Base-by-base conservation (phyloP, 2,329 filamentous ascomycete genomes). In the Pseudopyricularia cyperi region DNA sequence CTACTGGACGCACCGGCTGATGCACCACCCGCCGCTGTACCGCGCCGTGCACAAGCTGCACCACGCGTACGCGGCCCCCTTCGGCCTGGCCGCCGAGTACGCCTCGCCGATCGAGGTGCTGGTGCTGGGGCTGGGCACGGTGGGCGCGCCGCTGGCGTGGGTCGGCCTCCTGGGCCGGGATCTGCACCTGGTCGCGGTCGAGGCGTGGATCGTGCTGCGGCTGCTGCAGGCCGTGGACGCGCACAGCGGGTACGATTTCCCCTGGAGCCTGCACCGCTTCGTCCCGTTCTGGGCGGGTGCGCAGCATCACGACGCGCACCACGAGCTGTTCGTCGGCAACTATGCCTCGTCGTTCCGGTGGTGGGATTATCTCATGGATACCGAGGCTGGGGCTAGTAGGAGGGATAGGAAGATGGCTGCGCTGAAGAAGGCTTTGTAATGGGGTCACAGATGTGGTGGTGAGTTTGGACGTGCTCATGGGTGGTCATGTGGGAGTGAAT, bases 251-350 rank as follows among this genome's bases (percentile, higher is more conserved):
- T 98, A 97, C 70, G 93, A 98, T 66, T 97, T 98, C 72, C 93
- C 93, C 55, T 98, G 90, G 89, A 91, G 85, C 64, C 73, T 98
- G 71, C 89, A 90, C 69, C 89, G 96, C 70, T 87, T 59, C 76
- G 73, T 98, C 50, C 93, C 93, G 35, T 90, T 98, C 80, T 98
- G 93, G 93, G 91, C 91, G 52, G 93, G 93, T 56, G 93, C 93
- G 52, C 83, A 95, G 61, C 91, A 97, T 72, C 93, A 98, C 73
- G 93, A 98, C 64, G 75, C 89, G 42, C 93, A 98, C 72, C 93
- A 98, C 72, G 93, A 98, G 75, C 89, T 89, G 67, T 98, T 98
- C 72, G 89, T 98, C 57, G 93, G 93, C 61, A 98, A 98, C 76
- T 98, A 97, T 68, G 76, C 91, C 50, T 95, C 89, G 65, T 95